Percentiles rank a stretch among this genome's conserved stretches.
Conservation (phyloP, 108 stramenopile genomes). For the Pseudonitzschia delicatissima region DNA sequence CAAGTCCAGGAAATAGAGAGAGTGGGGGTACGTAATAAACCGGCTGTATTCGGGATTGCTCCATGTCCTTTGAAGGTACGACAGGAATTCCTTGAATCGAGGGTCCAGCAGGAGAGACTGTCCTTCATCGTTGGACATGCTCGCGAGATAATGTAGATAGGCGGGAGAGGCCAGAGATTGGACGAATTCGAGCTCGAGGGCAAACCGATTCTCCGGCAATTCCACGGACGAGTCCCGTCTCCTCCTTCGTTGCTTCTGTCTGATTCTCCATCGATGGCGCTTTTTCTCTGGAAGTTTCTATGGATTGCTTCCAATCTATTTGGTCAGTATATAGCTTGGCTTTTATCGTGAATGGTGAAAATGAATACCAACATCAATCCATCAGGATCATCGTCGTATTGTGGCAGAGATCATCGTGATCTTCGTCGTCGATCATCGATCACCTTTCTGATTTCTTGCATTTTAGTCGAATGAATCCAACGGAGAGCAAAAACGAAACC, state of each 20-base stretch:
- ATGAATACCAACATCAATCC: too few relatives aligned
- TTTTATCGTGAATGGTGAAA: too few relatives aligned
- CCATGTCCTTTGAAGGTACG: conserved; percentile 59
- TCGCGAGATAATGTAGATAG: conserved; percentile 82
- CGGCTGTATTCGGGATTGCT: conserved; percentile 72
- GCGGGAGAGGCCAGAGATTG: conserved; percentile 86
- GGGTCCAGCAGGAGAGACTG: conserved; percentile 52
- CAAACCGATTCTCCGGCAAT: conserved; percentile 57
- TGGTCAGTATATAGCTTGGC: too few relatives aligned
- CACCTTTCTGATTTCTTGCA: too few relatives aligned
- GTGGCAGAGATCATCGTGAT: too few relatives aligned
- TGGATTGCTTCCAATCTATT: too few relatives aligned
- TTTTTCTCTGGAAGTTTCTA: too few relatives aligned
- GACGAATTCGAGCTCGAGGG: conserved; percentile 63
- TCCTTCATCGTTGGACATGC: conserved; percentile 36
- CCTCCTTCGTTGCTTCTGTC: not conserved
- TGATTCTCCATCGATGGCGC: not conserved
- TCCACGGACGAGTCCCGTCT: conserved; percentile 1
- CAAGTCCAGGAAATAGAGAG: conserved; percentile 80
- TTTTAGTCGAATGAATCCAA: too few relatives aligned
- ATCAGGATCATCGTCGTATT: too few relatives aligned
- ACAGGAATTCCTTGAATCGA: conserved; percentile 66
- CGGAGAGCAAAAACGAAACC: too few relatives aligned
- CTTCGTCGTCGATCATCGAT: too few relatives aligned
- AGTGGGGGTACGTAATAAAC: conserved; percentile 76